Conservation (phyloP, 1,139 yeast genomes). For the Torulaspora globosa region DNA sequence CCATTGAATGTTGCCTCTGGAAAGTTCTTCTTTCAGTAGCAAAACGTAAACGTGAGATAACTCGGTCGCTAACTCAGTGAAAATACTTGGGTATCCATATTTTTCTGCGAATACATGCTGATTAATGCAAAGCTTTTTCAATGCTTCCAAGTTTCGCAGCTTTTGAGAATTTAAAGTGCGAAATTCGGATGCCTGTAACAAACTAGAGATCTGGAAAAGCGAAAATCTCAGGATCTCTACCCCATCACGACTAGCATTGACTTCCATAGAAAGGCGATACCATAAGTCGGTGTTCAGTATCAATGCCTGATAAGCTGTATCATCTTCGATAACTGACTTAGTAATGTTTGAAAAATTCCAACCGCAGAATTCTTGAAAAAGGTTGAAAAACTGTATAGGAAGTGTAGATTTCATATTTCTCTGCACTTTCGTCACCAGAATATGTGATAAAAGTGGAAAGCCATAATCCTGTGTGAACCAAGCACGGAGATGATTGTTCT, state of each 20-base stretch:
- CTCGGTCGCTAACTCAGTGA: slow-evolving; percentile 39
- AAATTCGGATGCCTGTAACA: slow-evolving; percentile 51
- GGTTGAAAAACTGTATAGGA: slow-evolving; percentile 39
- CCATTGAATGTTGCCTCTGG: slow-evolving; percentile 41
- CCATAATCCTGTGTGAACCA: slow-evolving; percentile 26
- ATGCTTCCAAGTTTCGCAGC: slow-evolving; percentile 50
- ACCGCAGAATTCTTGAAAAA: slow-evolving; percentile 45
- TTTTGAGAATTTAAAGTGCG: slow-evolving; percentile 48
- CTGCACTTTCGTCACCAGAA: slow-evolving; percentile 30
- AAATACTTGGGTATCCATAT: slow-evolving; percentile 40
- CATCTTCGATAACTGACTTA: slow-evolving; percentile 45
- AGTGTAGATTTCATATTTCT: slow-evolving; percentile 23
- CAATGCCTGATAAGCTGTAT: slow-evolving; percentile 44
- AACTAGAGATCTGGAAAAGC: slow-evolving; percentile 52
- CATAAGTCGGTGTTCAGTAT: slow-evolving; percentile 51
- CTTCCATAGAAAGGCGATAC: slow-evolving; percentile 33
- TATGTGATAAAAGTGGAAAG: slow-evolving; percentile 22
- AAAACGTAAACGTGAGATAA: slow-evolving; percentile 40
- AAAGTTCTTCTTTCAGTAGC: slow-evolving; percentile 41
- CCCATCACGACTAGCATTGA: slow-evolving; percentile 25
- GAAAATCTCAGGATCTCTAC: slow-evolving; percentile 48
- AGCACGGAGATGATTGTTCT: slow-evolving; percentile 15
- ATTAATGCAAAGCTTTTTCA: slow-evolving; percentile 52
- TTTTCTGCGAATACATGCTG: slow-evolving; percentile 18
- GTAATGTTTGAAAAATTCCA: slow-evolving; percentile 42